A percentile compares a stretch with the other conserved stretches of the same genome.
Evolutionary conservation across 805 yeast species (phyloP).

Genomic region (Spathaspora arborariae): DNA sequence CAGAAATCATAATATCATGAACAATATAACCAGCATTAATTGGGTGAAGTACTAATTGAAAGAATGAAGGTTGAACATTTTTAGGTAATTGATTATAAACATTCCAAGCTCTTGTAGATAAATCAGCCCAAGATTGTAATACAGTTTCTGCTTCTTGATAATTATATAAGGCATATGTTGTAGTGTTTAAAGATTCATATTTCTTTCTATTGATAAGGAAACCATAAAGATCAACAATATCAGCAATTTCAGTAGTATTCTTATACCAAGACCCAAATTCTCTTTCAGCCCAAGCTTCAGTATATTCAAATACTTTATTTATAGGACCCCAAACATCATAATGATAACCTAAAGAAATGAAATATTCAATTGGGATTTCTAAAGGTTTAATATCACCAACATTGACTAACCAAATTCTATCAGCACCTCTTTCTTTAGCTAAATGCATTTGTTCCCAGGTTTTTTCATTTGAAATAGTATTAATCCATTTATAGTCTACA

Average conservation of each 20-base stretch:
- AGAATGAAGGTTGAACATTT: slow-evolving; percentile 13
- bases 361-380: slow-evolving; percentile 19
- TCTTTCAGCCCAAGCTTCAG: slow-evolving; percentile 11
- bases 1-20: slow-evolving; percentile 14
- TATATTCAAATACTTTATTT: slow-evolving; percentile 9
- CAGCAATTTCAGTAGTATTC: slow-evolving; percentile 12
- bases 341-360: slow-evolving; percentile 16
- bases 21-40: slow-evolving; percentile 15
- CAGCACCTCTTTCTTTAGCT: slow-evolving; percentile 17
- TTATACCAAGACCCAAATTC: slow-evolving; percentile 11
- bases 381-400: slow-evolving; percentile 24
- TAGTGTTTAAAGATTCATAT: slow-evolving; percentile 12
- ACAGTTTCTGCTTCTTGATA: slow-evolving; percentile 14
- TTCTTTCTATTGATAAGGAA: slow-evolving; percentile 11
- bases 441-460: slow-evolving; percentile 23
- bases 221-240: slow-evolving; percentile 13
- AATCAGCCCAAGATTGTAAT: slow-evolving; percentile 11
- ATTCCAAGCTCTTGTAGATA: slow-evolving; percentile 14
- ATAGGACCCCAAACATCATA: slow-evolving; percentile 12
- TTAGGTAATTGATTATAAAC: slow-evolving; percentile 12
- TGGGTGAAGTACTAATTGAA: slow-evolving; percentile 15
- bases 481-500: slow-evolving; percentile 24
- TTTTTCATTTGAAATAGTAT: slow-evolving; percentile 17
- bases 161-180: slow-evolving; percentile 9
- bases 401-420: slow-evolving; percentile 20